A percentile compares a stretch with the other conserved stretches of the same genome.
Evolutionary conservation across 495 filamentous ascomycete genomes (phyloP).

Genomic region (Xylaria intraflava): DNA sequence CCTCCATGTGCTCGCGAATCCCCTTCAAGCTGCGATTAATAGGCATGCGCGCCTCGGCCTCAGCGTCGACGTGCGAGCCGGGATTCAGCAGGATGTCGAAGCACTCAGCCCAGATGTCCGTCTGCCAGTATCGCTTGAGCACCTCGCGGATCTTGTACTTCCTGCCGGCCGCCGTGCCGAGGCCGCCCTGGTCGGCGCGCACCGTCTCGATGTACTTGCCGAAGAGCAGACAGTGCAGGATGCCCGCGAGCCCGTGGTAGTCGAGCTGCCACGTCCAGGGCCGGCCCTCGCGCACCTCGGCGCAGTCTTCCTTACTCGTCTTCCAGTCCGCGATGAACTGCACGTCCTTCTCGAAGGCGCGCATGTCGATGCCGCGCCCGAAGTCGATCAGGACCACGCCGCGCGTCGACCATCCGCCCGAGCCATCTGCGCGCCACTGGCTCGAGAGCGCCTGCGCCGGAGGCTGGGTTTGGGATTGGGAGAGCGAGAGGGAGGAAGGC

Average conservation of each 20-base stretch:
- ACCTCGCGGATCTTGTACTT: constrained; percentile 64
- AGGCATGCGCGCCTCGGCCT: constrained; percentile 58
- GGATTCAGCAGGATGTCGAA: constrained; percentile 90
- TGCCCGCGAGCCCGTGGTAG: constrained; percentile 84
- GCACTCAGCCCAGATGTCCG: constrained; percentile 74
- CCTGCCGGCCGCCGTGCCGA: constrained; percentile 43
- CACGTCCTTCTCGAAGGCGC: constrained; percentile 65
- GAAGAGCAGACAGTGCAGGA: constrained; percentile 79
- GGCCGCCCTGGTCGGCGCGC: constrained; percentile 42
- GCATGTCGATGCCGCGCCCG: constrained; percentile 90
- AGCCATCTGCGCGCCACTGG: constrained; percentile 64
- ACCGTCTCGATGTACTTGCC: constrained; percentile 89
- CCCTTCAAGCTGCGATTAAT: constrained; percentile 57
- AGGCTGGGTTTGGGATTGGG: constrained; percentile 31
- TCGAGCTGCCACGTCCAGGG: constrained; percentile 97
- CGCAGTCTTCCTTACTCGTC: constrained; percentile 73
- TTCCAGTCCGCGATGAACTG: constrained; percentile 96
- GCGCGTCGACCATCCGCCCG: constrained; percentile 70
- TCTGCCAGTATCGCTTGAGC: constrained; percentile 92
- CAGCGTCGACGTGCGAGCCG: constrained; percentile 48
- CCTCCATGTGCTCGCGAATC: constrained; percentile 74
- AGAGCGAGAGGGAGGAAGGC: constrained; percentile 37
- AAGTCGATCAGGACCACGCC: constrained; percentile 90
- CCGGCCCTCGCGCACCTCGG: constrained; percentile 85
- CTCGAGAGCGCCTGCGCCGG: constrained; percentile 25